Conservation (phyloP, 1,284 basidiomycete species). For the Peniophora sp. region DNA sequence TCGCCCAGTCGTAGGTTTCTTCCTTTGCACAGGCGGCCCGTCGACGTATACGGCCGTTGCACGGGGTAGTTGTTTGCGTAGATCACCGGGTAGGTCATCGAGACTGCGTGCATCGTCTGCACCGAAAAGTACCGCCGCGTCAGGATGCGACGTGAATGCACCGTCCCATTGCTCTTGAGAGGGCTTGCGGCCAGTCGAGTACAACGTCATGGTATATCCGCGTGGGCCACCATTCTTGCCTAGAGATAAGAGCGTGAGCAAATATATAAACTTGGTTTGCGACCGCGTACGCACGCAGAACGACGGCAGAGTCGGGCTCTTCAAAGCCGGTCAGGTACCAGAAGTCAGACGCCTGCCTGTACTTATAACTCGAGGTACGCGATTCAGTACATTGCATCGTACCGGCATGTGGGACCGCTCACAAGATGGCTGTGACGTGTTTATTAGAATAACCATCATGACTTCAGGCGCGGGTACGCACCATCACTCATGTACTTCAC, state of each 20-base stretch:
- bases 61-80: slow-evolving; percentile 35
- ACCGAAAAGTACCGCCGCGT: slow-evolving; percentile 57
- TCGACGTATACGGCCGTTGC: slow-evolving; percentile 36
- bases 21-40: slow-evolving; percentile 13
- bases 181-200: slow-evolving; percentile 73
- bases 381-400: not conserved
- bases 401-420: slow-evolving; percentile 14
- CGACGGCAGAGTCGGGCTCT: slow-evolving; percentile 85
- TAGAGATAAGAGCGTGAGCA: slow-evolving; percentile 13
- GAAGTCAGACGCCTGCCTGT: slow-evolving; percentile 88
- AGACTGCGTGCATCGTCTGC: slow-evolving; percentile 68
- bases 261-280: too few species aligned
- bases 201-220: slow-evolving; percentile 88
- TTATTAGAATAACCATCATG: not conserved
- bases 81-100: slow-evolving; percentile 40
- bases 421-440: slow-evolving; percentile 39
- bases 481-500: slow-evolving; percentile 86
- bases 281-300: slow-evolving; percentile 53
- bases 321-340: slow-evolving; percentile 95
- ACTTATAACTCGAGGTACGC: slow-evolving; percentile 71
- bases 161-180: slow-evolving; percentile 92
- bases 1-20: slow-evolving; percentile 22
- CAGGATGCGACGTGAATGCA: slow-evolving; percentile 42
- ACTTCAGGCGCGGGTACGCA: slow-evolving; percentile 36
- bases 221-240: slow-evolving; percentile 58